phyloP scores from a whole-genome alignment of 169 alveolate species.

The Babesia ovata region DNA sequence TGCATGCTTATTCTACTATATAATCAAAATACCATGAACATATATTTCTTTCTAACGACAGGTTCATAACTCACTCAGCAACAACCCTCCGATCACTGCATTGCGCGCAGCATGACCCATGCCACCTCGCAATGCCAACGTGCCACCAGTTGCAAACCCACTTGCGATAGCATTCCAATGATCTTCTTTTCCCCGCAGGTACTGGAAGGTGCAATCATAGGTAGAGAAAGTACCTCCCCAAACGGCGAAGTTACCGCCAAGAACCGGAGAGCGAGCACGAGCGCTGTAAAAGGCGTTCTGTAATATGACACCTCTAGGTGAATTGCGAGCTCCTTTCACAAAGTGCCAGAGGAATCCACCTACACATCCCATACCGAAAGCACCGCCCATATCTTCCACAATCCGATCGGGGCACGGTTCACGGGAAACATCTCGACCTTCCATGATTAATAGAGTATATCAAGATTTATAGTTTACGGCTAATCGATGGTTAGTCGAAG shows the following conservation, averaged over 20 bases:
- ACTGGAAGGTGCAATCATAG: slow-evolving; percentile 90
- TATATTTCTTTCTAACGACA: background rate
- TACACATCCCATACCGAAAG: slow-evolving; percentile 94
- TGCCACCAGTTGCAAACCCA: slow-evolving; percentile 94
- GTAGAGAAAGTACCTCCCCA: slow-evolving; percentile 97
- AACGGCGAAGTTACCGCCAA: slow-evolving; percentile 94
- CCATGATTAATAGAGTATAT: slow-evolving; percentile 23
- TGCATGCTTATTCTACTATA: background rate
- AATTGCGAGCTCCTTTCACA: slow-evolving; percentile 89
- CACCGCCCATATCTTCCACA: slow-evolving; percentile 95
- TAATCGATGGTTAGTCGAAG: too few species aligned
- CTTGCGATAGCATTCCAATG: slow-evolving; percentile 93
- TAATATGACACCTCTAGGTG: slow-evolving; percentile 88
- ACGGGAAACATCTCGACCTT: slow-evolving; percentile 85
- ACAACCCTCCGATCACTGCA: slow-evolving; percentile 89
- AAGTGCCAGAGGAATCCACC: slow-evolving; percentile 94
- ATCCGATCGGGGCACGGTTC: slow-evolving; percentile 97
- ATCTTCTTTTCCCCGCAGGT: slow-evolving; percentile 91
- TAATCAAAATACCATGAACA: background rate
- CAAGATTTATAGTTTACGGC: too few species aligned
- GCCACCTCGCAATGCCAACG: slow-evolving; percentile 89
- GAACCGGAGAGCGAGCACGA: slow-evolving; percentile 90
- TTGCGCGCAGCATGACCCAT: slow-evolving; percentile 83
- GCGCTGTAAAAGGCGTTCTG: slow-evolving; percentile 91
- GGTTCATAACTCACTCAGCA: slow-evolving; percentile 67